Evolutionary conservation across 352 stramenopile species (phyloP), one percentile per base, ranked within the genome.

Genomic region (Pythium dissotocum): DNA sequence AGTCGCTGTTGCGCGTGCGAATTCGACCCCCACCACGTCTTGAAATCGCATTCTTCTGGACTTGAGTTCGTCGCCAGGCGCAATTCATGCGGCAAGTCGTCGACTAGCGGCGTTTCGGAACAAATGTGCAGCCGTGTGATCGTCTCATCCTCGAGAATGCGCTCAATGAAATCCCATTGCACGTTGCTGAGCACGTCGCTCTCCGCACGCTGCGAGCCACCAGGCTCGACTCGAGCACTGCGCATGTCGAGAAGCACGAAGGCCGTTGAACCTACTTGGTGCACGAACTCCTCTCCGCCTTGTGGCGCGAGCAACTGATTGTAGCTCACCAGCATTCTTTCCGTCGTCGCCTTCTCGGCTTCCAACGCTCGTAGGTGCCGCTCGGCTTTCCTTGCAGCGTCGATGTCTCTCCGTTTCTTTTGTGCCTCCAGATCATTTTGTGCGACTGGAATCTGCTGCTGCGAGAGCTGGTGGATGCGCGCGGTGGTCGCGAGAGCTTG

Each of bases 191-290:
- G 63, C 9, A 91, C 24, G 0, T 83, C 72, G 33, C 88, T 90
- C 21, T 89, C 75, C 16, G 77, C 72, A 7, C 68, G 71, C 42
- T 91, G 84, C 10, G 81, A 84, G 1, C 87, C 87, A 9, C 82
- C 83, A 13, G 79, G 71, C 53, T 88, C 76, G 1, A 93, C 58
- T 42, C 80, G 67, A 28, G 72, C 75, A 28, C 82, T 86, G 30
- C 83, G 68, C 63, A 89, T 71, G 42, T 95, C 87, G n/a, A 94
- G 30, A 18, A 92, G 61, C 12, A 95, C 49, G 40, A 95, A 65
- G 0, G 64, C 77, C 48, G 92, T 73, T 6, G 66, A 53, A 0
- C 83, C 83, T 0, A 91, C 14, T 30, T 64, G 65, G 36, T 80
- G 76, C 0, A 80, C 28, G 58, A 81, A 91, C 49, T 95, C 85